phyloP scores from a whole-genome alignment of 306 rosid genomes.

The Lathyrus tuberosus region DNA sequence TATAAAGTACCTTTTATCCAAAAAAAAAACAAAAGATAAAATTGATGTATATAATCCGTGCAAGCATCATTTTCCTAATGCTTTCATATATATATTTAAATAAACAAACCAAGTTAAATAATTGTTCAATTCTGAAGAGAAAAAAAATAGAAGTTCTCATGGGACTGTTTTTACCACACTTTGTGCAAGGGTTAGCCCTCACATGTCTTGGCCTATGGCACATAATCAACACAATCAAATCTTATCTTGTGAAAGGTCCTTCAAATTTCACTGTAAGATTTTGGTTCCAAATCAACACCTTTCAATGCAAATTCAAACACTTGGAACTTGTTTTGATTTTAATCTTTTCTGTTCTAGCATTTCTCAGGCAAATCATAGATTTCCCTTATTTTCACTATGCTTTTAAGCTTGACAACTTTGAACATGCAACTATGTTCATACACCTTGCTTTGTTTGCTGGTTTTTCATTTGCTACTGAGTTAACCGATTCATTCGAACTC shows the following conservation, averaged over 20 bases:
- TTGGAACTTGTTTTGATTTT: conserved; percentile 72
- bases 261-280: conserved; percentile 62
- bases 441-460: conserved; percentile 83
- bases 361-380: conserved; percentile 63
- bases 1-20: conserved; percentile 39
- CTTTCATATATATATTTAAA: conserved; percentile 47
- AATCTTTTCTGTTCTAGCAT: conserved; percentile 65
- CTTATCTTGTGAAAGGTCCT: conserved; percentile 69
- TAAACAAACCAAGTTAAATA: conserved; percentile 36
- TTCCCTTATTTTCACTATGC: conserved; percentile 63
- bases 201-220: conserved; percentile 83
- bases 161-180: conserved; percentile 73
- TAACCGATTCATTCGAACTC: conserved; percentile 55
- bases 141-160: conserved; percentile 39
- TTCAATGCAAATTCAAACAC: conserved; percentile 61
- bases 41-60: conserved; percentile 34
- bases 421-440: conserved; percentile 93
- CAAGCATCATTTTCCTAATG: conserved; percentile 37
- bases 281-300: conserved; percentile 62
- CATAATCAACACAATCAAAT: conserved; percentile 67
- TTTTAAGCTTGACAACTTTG: conserved; percentile 70
- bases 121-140: conserved; percentile 38
- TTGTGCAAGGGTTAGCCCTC: conserved; percentile 72
- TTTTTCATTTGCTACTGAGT: conserved; percentile 63
- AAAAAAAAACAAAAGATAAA: not conserved